Evolutionary conservation across 1,284 basidiomycete genomes (phyloP).

Genomic region (Tilletiopsis washingtonensis): DNA sequence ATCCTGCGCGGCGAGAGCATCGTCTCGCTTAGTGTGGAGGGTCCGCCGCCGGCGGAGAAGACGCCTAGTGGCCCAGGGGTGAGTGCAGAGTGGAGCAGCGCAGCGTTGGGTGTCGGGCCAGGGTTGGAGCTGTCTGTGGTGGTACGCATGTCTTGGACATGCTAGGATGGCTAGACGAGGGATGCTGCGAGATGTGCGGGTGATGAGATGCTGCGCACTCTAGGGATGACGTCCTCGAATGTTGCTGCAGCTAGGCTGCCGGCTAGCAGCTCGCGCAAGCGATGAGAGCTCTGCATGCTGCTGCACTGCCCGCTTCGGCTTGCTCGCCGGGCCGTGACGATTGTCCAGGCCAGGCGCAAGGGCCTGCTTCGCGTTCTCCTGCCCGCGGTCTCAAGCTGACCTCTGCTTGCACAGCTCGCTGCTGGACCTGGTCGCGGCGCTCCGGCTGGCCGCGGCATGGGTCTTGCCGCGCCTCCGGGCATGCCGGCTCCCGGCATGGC

Average conservation of each 20-base stretch:
- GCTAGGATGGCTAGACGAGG: constrained; percentile 16
- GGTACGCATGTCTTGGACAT: neutral
- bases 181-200: neutral
- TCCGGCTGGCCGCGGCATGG: constrained; percentile 94
- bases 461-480: constrained; percentile 70
- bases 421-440: constrained; percentile 86
- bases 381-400: constrained; percentile 2
- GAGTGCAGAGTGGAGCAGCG: too few species aligned
- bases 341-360: neutral
- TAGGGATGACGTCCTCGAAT: too few species aligned
- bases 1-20: constrained; percentile 94
- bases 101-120: constrained; percentile 38
- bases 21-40: constrained; percentile 89
- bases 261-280: neutral
- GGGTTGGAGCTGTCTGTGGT: too few species aligned
- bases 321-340: neutral
- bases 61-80: constrained; percentile 70
- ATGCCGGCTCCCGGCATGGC: constrained; percentile 52
- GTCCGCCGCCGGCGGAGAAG: constrained; percentile 84
- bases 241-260: too few species aligned
- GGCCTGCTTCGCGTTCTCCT: neutral
- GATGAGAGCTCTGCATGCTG: neutral
- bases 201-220: too few species aligned
- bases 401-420: constrained; percentile 55
- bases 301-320: neutral